These are phyloP conservation scores for Tricholoma terreum DNA, from an alignment of 768 basidiomycete genomes.

Conservation along the genomic window DNA sequence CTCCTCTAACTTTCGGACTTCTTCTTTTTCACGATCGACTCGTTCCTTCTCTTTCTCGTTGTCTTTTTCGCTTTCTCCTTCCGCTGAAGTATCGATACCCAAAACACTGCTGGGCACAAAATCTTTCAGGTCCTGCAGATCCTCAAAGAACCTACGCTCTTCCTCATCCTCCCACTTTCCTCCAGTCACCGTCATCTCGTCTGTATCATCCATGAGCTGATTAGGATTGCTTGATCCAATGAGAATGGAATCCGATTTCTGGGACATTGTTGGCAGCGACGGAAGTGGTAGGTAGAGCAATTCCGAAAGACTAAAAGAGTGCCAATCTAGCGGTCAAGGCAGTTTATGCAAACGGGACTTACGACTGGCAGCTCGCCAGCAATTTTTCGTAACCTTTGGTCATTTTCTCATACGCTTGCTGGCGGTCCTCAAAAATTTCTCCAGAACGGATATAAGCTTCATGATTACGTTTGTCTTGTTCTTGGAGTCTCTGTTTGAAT, in stretches of 20 bases:
- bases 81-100: constrained; percentile 56
- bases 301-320: constrained; percentile 71
- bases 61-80: constrained; percentile 49
- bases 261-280: constrained; percentile 74
- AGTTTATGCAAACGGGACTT: constrained; percentile 20
- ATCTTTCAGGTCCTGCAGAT: constrained; percentile 86
- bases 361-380: constrained; percentile 86
- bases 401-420: constrained; percentile 99
- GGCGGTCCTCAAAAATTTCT: constrained; percentile 98
- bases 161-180: constrained; percentile 99
- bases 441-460: constrained; percentile 99
- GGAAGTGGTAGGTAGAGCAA: constrained; percentile 83
- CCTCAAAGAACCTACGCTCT: constrained; percentile 90
- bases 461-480: constrained; percentile 94
- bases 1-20: constrained; percentile 72
- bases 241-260: constrained; percentile 78
- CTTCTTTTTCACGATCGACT: constrained; percentile 59
- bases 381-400: constrained; percentile 93
- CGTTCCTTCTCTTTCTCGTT: constrained; percentile 51
- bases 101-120: constrained; percentile 88
- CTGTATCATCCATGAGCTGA: constrained; percentile 43
- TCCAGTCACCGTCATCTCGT: constrained; percentile 53
- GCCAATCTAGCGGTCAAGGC: constrained; percentile 10
- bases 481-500: constrained; percentile 76
- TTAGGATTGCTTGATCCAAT: constrained; percentile 52